A percentile compares a stretch with the other conserved stretches of the same genome.
These are phyloP conservation scores for Podochytrium sp. DNA, from an alignment of 192 early-diverging fungal species.

Conservation along the genomic window DNA sequence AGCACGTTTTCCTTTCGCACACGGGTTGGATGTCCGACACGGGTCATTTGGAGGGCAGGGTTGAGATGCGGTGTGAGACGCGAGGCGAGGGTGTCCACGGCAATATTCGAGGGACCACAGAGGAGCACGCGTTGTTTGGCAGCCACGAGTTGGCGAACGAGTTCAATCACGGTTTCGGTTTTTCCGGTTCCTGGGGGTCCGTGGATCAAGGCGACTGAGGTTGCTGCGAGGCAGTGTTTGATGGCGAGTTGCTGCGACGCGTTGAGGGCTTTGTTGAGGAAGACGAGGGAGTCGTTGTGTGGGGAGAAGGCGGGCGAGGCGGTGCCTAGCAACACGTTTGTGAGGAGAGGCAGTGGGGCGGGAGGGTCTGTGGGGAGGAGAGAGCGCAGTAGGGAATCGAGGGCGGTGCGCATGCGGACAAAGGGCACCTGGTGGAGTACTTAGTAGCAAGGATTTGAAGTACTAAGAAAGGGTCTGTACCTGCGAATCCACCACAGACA, in stretches of 20 bases:
- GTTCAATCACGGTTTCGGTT: constrained; percentile 85
- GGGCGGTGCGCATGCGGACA: not conserved
- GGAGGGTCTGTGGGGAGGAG: not conserved
- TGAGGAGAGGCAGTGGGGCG: not conserved
- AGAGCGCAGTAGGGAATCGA: not conserved
- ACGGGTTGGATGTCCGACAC: constrained; percentile 86
- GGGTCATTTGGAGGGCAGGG: constrained; percentile 61
- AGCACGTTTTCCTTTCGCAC: constrained; percentile 63
- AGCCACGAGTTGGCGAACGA: constrained; percentile 74
- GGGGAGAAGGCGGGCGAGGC: not conserved
- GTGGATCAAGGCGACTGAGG: constrained; percentile 50
- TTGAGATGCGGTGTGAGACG: constrained; percentile 61
- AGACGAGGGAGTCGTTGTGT: not conserved
- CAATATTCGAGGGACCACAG: constrained; percentile 88
- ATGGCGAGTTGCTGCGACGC: not conserved
- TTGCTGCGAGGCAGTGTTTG: not conserved
- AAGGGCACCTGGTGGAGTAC: not conserved
- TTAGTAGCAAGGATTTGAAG: not conserved
- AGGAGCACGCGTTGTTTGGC: constrained; percentile 73
- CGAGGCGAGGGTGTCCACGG: constrained; percentile 87
- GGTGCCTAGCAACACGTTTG: not conserved
- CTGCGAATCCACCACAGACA: not conserved
- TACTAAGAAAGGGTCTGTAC: not conserved
- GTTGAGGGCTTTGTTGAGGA: constrained; percentile 2
- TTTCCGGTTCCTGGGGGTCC: constrained; percentile 69